A percentile compares a stretch with the other conserved stretches of the same genome.
phyloP scores from a whole-genome alignment of 176 grass and related monocot species.

The Musa beccarii region DNA sequence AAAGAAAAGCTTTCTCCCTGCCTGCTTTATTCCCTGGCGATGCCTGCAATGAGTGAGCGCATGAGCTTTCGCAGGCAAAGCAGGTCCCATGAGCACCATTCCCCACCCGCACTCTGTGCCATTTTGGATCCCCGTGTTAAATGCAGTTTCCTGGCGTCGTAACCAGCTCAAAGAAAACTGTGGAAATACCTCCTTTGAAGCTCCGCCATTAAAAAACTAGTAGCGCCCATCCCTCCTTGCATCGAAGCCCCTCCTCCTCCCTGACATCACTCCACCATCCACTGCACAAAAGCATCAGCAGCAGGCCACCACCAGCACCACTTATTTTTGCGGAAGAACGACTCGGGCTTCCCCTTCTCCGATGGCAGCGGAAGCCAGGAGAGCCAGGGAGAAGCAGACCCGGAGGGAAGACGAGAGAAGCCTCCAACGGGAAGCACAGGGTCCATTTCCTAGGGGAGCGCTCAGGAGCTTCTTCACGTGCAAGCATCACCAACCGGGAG shows the following conservation, averaged over 20 bases:
- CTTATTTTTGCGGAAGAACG: too few species aligned
- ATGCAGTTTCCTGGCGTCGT: not conserved
- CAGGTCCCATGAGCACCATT: not conserved
- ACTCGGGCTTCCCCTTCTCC: not conserved
- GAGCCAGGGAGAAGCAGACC: not conserved
- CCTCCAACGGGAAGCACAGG: not conserved
- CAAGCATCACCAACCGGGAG: not conserved
- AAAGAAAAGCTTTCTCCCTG: not conserved
- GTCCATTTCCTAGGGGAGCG: not conserved
- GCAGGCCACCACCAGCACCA: slow-evolving; percentile 10
- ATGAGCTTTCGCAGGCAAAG: slow-evolving; percentile 18
- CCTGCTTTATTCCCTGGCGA: slow-evolving; percentile 22
- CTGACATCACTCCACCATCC: not conserved
- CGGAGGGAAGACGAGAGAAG: not conserved
- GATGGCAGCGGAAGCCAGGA: slow-evolving; percentile 14
- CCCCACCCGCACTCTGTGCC: not conserved
- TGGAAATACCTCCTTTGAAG: not conserved
- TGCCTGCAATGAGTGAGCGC: slow-evolving; percentile 13
- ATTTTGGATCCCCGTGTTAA: not conserved
- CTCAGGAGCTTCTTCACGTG: slow-evolving; percentile 15
- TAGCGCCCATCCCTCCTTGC: not conserved
- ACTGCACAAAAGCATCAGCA: not conserved
- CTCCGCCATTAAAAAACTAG: slow-evolving; percentile 12
- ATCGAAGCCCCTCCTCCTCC: too few species aligned
- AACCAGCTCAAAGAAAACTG: not conserved